Conservation (phyloP, 352 stramenopile species). For the Pythium aquatile region DNA sequence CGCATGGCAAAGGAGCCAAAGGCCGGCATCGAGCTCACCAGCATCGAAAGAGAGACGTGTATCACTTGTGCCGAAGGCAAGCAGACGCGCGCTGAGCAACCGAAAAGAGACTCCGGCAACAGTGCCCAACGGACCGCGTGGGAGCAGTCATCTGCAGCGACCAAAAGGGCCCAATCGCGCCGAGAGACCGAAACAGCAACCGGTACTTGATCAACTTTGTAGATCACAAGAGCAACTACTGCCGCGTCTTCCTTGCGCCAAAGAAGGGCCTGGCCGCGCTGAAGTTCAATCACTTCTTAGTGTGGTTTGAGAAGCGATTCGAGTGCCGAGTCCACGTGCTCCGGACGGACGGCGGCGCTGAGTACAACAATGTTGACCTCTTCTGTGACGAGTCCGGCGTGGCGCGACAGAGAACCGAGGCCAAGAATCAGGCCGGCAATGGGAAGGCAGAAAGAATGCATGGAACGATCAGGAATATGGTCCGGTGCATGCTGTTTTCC, state of each 20-base stretch:
- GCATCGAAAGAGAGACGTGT: constrained; percentile 1
- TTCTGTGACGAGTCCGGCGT: constrained; percentile 4
- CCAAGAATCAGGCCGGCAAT: constrained; percentile 6
- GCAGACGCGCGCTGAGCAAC: background rate
- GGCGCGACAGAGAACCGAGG: background rate
- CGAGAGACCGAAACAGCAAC: constrained; percentile 4
- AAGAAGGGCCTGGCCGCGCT: background rate
- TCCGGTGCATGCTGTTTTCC: constrained; percentile 15
- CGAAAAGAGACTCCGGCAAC: background rate
- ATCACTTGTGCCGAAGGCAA: constrained; percentile 8
- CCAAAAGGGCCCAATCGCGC: constrained; percentile 9
- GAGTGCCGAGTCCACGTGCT: too few species aligned
- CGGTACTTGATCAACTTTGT: constrained; percentile 13
- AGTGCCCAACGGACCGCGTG: constrained; percentile 8
- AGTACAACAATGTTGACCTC: constrained; percentile 11
- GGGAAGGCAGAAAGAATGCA: constrained; percentile 12
- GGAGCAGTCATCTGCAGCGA: constrained; percentile 8
- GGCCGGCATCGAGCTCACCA: constrained; percentile 13
- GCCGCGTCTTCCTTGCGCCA: constrained; percentile 4
- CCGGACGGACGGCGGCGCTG: too few species aligned
- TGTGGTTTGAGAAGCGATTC: constrained; percentile 11
- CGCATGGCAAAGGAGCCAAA: background rate
- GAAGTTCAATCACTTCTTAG: constrained; percentile 9
- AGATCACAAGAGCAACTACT: constrained; percentile 11
- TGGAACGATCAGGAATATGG: constrained; percentile 12